Evolutionary conservation across 768 basidiomycete species (phyloP), one percentile per base, ranked within the genome.

Genomic region (Heimioporus sp.): DNA sequence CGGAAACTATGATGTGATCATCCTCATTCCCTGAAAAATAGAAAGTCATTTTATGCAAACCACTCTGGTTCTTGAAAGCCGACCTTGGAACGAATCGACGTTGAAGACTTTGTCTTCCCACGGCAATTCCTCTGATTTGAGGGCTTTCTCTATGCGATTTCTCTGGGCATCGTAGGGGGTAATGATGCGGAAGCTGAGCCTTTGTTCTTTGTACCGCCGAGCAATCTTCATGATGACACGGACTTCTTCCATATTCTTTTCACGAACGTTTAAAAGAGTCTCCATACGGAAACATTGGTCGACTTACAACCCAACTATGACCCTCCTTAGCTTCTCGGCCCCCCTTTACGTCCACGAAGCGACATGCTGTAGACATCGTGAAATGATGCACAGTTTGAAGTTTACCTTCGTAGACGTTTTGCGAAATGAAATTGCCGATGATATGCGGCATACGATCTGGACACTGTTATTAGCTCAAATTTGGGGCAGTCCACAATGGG

Each of bases 371-470:
- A 3, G 67, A 39, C 39, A 74, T 60, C 3, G 58, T 67, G 34
- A 77, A 64, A 32, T 65, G 65, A 64, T 89, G 86, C 2, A 68
- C 57, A 5, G 90, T 90, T 11, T 66, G 63, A 32, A 92, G 81
- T 58, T 80, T 68, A 6, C 68, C 63, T 21, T 78, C 65, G 72
- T 92, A 92, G 15, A 92, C 75, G 10, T 73, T 68, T 43, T 70
- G 59, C 8, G 90, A 92, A 21, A 92, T 86, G 42, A 90, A 82
- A 4, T 66, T 60, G 36, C 89, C 86, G 68, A 91, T 82, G 52
- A 85, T 76, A 54, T 81, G 79, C 36, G 90, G 90, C 87, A 92
- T 90, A 5, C 91, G 84, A 59, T 92, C 91, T 92, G 51, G 20
- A 45, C 40, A 16, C 0, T 48, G 35, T 48, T 28, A 28, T 28